Evolutionary conservation across 2,329 filamentous ascomycete species (phyloP).

Genomic region (Sarocladiaceae sp.): DNA sequence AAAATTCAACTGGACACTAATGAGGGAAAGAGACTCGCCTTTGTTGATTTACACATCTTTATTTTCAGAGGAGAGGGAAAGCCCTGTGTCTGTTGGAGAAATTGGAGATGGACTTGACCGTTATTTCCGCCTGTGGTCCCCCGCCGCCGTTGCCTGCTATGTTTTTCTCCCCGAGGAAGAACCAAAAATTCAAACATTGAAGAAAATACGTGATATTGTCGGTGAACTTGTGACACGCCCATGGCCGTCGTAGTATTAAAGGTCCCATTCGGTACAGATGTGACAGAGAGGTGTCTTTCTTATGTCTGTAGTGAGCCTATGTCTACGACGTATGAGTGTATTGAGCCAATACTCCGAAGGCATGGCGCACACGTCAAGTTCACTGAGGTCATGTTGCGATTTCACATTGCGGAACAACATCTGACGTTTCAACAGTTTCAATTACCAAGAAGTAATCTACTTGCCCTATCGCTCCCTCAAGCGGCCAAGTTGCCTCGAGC

Average conservation of each 20-base stretch:
- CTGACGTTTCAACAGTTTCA: not conserved
- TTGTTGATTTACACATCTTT: constrained; percentile 19
- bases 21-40: constrained; percentile 98
- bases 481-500: not conserved
- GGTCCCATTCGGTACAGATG: too few relatives aligned
- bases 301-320: too few relatives aligned
- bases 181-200: constrained; percentile 7
- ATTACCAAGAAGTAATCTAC: not conserved
- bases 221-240: too few relatives aligned
- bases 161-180: not conserved
- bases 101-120: constrained; percentile 81
- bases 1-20: constrained; percentile 62
- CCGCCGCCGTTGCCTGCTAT: not conserved
- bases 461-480: not conserved
- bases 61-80: constrained; percentile 69
- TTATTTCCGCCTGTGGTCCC: constrained; percentile 57
- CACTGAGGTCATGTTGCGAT: too few relatives aligned
- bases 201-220: not conserved
- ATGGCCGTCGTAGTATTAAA: too few relatives aligned
- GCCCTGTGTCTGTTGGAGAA: constrained; percentile 80
- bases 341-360: too few relatives aligned
- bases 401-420: not conserved
- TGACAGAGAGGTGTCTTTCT: too few relatives aligned
- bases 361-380: too few relatives aligned
- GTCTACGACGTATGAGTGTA: too few relatives aligned